phyloP scores from a whole-genome alignment of 1,284 basidiomycete genomes.

The Agroathelia rolfsii region DNA sequence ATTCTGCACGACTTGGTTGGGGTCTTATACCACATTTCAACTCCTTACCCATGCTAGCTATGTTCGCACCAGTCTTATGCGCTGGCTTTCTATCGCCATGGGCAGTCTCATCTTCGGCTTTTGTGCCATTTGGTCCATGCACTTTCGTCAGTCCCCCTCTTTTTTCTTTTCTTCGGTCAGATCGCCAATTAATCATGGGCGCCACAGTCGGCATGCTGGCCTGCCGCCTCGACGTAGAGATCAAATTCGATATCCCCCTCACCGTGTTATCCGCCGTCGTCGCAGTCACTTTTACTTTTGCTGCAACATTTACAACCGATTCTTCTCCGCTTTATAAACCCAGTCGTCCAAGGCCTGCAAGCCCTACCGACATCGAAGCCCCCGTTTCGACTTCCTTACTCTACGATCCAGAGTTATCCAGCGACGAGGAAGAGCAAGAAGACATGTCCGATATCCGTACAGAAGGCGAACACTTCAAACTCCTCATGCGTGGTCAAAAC shows the following conservation, averaged over 20 bases:
- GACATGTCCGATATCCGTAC: no score
- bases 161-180: background rate
- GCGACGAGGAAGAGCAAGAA: no score
- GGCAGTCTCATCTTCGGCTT: slow-evolving; percentile 22
- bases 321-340: no score
- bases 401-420: no score
- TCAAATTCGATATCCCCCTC: slow-evolving; percentile 16
- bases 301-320: background rate
- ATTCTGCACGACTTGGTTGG: no score
- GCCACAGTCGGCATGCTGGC: slow-evolving; percentile 22
- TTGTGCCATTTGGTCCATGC: slow-evolving; percentile 24
- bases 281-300: slow-evolving; percentile 15
- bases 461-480: no score
- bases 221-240: slow-evolving; percentile 19
- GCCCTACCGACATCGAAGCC: no score
- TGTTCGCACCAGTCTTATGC: background rate
- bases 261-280: slow-evolving; percentile 21
- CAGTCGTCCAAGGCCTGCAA: no score
- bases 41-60: background rate
- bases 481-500: no score
- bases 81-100: slow-evolving; percentile 18
- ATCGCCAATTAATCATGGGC: background rate
- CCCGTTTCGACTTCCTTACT: no score
- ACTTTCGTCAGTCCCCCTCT: slow-evolving; percentile 18
- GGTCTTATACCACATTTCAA: background rate